phyloP scores from a whole-genome alignment of 2,329 filamentous ascomycete genomes.

The Trichophaea hybrida region DNA sequence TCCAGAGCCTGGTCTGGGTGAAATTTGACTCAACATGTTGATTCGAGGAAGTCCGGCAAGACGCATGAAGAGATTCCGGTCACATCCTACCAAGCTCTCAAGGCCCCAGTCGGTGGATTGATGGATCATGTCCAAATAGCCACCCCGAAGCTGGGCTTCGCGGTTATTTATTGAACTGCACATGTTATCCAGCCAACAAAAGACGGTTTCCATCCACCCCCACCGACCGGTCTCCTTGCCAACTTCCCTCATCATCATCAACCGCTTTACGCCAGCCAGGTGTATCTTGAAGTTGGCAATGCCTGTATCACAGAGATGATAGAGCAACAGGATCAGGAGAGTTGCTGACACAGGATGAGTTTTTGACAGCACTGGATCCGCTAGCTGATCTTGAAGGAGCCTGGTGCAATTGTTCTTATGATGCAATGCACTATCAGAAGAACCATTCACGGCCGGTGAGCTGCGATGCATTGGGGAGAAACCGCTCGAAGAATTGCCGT shows the following conservation, averaged over 20 bases:
- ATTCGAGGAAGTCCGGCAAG: conserved; percentile 71
- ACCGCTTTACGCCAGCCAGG: conserved; percentile 82
- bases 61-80: conserved; percentile 71
- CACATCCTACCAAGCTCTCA: conserved; percentile 79
- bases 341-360: conserved; percentile 81
- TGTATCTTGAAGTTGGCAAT: conserved; percentile 88
- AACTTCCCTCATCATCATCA: conserved; percentile 60
- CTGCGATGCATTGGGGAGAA: conserved; percentile 16
- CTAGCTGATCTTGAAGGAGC: conserved; percentile 69
- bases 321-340: conserved; percentile 74
- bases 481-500: background rate
- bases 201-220: conserved; percentile 82
- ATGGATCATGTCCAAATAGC: conserved; percentile 48
- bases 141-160: conserved; percentile 59
- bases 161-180: conserved; percentile 83
- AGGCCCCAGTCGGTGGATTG: conserved; percentile 54
- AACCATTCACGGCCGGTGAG: conserved; percentile 25
- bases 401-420: conserved; percentile 67
- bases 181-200: conserved; percentile 89
- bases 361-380: conserved; percentile 57
- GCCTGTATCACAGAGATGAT: conserved; percentile 84
- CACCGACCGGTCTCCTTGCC: conserved; percentile 49
- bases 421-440: conserved; percentile 42
- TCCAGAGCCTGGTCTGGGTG: background rate
- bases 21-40: conserved; percentile 60